Evolutionary conservation across 257 asterid genomes (phyloP).

Genomic region (Mitragyna speciosa): DNA sequence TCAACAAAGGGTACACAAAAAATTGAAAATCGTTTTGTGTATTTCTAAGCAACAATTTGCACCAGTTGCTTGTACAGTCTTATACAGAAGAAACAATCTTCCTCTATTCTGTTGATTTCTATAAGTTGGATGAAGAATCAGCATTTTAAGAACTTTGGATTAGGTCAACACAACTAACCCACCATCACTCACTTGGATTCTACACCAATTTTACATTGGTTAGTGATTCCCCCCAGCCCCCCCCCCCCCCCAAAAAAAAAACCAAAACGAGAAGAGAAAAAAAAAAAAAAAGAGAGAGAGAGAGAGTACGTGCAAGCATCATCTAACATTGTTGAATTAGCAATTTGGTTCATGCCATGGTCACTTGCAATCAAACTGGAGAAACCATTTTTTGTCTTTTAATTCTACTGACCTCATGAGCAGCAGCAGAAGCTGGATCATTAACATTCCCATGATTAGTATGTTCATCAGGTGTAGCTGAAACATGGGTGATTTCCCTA

Average conservation of each 20-base stretch:
- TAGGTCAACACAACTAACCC: constrained; percentile 10
- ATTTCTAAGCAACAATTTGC: neutral
- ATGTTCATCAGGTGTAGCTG: constrained; percentile 40
- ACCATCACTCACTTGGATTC: neutral
- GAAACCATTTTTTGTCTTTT: neutral
- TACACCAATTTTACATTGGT: neutral
- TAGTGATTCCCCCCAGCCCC: neutral
- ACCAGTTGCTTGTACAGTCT: neutral
- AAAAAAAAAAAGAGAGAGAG: no score
- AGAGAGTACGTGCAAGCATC: neutral
- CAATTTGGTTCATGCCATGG: neutral
- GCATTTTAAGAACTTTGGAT: neutral
- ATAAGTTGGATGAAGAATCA: constrained; percentile 1
- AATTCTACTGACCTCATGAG: constrained; percentile 64
- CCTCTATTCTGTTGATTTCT: neutral
- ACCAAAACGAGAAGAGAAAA: no score
- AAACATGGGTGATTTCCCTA: constrained; percentile 44
- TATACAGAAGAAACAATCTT: neutral
- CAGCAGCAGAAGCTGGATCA: constrained; percentile 46
- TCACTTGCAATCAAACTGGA: neutral
- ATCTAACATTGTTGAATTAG: neutral
- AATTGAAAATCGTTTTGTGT: neutral
- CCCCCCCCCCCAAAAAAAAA: no score
- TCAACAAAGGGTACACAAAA: neutral
- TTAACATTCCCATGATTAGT: constrained; percentile 41